phyloP scores from a whole-genome alignment of 2,329 filamentous ascomycete species.

The Alternaria brassicicola region DNA sequence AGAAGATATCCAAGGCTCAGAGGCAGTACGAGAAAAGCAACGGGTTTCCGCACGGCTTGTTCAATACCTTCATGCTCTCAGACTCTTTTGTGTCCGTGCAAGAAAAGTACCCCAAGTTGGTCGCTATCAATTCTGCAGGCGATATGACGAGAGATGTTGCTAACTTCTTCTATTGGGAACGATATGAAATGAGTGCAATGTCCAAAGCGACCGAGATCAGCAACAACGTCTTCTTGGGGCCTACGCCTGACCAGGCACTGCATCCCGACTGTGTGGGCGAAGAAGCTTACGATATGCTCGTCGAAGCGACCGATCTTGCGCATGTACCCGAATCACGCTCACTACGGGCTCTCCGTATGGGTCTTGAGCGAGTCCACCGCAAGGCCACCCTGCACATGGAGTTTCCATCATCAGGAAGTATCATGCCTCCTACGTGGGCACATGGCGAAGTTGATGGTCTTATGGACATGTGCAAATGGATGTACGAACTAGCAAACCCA shows the following conservation, averaged over 20 bases:
- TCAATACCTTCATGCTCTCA: conserved; percentile 82
- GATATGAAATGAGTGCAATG: conserved; percentile 92
- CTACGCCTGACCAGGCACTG: conserved; percentile 73
- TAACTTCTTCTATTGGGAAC: conserved; percentile 89
- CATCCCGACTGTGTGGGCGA: conserved; percentile 49
- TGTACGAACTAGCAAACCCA: conserved; percentile 81
- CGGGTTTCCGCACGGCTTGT: conserved; percentile 64
- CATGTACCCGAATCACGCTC: conserved; percentile 72
- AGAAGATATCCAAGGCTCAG: conserved; percentile 75
- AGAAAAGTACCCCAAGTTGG: conserved; percentile 68
- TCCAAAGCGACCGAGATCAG: conserved; percentile 87
- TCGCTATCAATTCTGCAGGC: conserved; percentile 76
- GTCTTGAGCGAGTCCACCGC: conserved; percentile 52
- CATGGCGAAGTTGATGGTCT: conserved; percentile 83
- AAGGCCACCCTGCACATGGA: conserved; percentile 66
- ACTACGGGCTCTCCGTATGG: conserved; percentile 67
- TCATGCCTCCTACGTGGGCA: conserved; percentile 82
- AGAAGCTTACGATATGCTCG: conserved; percentile 77
- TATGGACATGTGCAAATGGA: conserved; percentile 86
- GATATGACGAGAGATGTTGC: conserved; percentile 76
- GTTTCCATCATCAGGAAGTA: conserved; percentile 93
- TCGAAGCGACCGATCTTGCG: conserved; percentile 88
- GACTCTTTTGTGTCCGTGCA: conserved; percentile 63
- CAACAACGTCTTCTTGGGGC: conserved; percentile 87
- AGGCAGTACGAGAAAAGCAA: conserved; percentile 69